Base-by-base conservation (phyloP, 257 asterid genomes). In the Nicotiana obtusifolia region DNA sequence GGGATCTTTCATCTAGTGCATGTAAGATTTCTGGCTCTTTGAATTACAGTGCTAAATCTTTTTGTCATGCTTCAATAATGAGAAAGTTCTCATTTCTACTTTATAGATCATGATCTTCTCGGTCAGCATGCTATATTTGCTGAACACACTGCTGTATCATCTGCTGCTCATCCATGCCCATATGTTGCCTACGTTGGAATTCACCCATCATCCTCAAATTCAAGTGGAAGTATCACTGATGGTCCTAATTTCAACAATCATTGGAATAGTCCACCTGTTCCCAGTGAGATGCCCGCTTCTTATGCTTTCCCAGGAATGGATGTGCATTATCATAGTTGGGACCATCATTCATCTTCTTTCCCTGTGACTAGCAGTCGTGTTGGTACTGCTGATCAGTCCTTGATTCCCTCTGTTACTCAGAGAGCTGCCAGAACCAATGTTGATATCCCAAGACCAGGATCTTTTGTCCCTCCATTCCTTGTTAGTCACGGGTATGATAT, bases 131-230 rank as follows among this genome's bases (percentile, higher is more conserved):
- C 93, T 37, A 84, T 89, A 85, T 90, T 91, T 81, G 86, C 95
- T 80, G 98, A 95, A 76, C 92, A 88, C 80, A 85, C 95, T 9
- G 88, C 94, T 49, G 89, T 91, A 66, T 88, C 98, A 80, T 90
- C 98, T 76, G 83, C 97, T 37, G 75, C 88, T 84, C 94, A 90
- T 90, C 95, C 91, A 64, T 91, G 97, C 83, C 98, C 98, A 9
- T 94, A 93, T 77, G 77, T 94, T 84, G 92, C 98, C 59, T 94
- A 91, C 87, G 80, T 93, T 81, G 98, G 97, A 81, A 33, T 92
- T 65, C 98, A 87, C 76, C 95, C 94, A 71, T 88, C 97, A 64
- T 89, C 98, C 65, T 90, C 97, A 79, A 88, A 90, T 81, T 90
- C 97, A 30, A 88, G 86, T 69, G 92, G 90, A 68, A 88, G 78